Evolutionary conservation across 805 yeast genomes (phyloP).

Genomic region (Isabelozyma pseudorhagii): DNA sequence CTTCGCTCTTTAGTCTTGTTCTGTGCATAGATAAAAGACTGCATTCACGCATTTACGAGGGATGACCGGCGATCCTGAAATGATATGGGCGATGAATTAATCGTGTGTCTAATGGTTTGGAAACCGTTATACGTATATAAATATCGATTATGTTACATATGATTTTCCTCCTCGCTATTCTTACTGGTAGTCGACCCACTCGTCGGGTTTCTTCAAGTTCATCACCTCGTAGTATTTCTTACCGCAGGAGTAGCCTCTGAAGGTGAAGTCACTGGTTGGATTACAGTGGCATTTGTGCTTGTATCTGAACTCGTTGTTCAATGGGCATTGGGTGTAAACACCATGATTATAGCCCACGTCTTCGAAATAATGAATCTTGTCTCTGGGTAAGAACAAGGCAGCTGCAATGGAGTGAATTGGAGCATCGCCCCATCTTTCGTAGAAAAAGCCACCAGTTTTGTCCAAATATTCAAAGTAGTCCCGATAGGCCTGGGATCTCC

Average conservation of each 20-base stretch:
- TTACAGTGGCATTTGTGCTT: slow-evolving; percentile 65
- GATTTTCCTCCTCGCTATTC: too few relatives aligned
- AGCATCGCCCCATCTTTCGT: slow-evolving; percentile 87
- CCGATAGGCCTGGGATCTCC: slow-evolving; percentile 69
- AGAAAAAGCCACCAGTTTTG: slow-evolving; percentile 78
- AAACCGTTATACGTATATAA: too few relatives aligned
- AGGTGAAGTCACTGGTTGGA: slow-evolving; percentile 62
- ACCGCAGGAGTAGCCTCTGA: slow-evolving; percentile 29
- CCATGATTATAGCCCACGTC: slow-evolving; percentile 78
- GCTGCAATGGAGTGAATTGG: slow-evolving; percentile 88
- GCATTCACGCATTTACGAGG: too few relatives aligned
- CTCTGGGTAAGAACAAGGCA: slow-evolving; percentile 66
- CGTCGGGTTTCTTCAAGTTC: slow-evolving; percentile 25
- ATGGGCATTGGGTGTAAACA: slow-evolving; percentile 74
- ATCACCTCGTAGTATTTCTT: slow-evolving; percentile 28
- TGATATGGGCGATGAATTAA: too few relatives aligned
- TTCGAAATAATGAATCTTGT: slow-evolving; percentile 66
- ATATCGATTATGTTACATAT: too few relatives aligned
- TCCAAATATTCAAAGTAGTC: slow-evolving; percentile 72
- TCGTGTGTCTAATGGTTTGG: too few relatives aligned
- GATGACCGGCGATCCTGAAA: too few relatives aligned
- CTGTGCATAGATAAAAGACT: too few relatives aligned
- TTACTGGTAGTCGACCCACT: slow-evolving; percentile 18
- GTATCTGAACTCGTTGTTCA: slow-evolving; percentile 48
- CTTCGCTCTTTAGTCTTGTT: too few relatives aligned